phyloP scores from a whole-genome alignment of 306 rosid species.

The Glycine soja region DNA sequence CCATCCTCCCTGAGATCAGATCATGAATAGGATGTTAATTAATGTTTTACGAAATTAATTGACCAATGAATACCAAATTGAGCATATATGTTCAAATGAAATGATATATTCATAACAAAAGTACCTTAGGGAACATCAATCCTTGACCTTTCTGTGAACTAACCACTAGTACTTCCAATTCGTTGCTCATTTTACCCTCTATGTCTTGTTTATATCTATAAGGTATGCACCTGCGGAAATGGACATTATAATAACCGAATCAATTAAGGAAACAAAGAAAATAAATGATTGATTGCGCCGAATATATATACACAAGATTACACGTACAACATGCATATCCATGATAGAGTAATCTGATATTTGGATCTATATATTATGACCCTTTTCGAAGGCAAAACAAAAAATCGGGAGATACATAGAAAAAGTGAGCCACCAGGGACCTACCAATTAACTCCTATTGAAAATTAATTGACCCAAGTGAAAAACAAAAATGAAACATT shows the following conservation, averaged over 20 bases:
- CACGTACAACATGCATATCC: too few relatives aligned
- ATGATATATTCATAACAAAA: background rate
- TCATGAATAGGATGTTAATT: background rate
- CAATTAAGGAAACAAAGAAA: background rate
- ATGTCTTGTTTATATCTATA: constrained; percentile 70
- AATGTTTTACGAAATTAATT: background rate
- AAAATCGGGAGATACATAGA: background rate
- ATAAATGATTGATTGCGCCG: background rate
- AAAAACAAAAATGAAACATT: background rate
- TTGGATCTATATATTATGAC: background rate
- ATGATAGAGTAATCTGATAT: too few relatives aligned
- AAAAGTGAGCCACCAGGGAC: constrained; percentile 26
- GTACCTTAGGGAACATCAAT: constrained; percentile 90
- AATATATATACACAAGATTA: too few relatives aligned
- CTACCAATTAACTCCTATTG: background rate
- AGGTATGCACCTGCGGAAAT: constrained; percentile 80
- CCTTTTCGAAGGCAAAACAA: constrained; percentile 6
- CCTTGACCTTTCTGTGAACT: constrained; percentile 90
- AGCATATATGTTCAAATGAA: background rate
- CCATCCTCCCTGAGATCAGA: constrained; percentile 83
- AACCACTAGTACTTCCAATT: constrained; percentile 80
- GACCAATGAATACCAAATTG: background rate
- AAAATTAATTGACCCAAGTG: constrained; percentile 24
- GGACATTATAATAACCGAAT: too few relatives aligned
- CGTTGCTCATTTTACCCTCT: constrained; percentile 55